Conservation (phyloP, 495 filamentous ascomycete genomes). For the Penicillium paxilli region DNA sequence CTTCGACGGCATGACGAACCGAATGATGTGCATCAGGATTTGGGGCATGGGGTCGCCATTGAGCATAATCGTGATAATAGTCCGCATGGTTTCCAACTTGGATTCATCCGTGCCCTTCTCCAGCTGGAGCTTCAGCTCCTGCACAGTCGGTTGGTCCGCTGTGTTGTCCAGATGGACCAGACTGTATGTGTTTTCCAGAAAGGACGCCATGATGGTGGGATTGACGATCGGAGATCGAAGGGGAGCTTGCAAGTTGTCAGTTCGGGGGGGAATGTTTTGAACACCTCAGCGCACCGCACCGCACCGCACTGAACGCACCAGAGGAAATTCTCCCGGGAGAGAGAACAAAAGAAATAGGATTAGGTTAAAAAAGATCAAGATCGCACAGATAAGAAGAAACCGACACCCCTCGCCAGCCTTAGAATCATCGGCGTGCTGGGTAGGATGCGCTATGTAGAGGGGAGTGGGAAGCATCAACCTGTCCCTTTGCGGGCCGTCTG, state of each 20-base stretch:
- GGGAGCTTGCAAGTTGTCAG: slow-evolving; percentile 43
- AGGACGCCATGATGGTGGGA: slow-evolving; percentile 79
- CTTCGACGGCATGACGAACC: slow-evolving; percentile 98
- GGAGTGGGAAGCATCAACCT: slow-evolving; percentile 37
- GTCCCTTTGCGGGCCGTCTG: slow-evolving; percentile 50
- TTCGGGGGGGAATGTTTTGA: slow-evolving; percentile 40
- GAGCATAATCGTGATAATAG: slow-evolving; percentile 93
- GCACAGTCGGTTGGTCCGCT: slow-evolving; percentile 83
- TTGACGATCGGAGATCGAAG: slow-evolving; percentile 24
- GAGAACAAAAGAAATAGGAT: slow-evolving; percentile 9
- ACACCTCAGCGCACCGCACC: slow-evolving; percentile 24
- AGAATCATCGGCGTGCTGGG: slow-evolving; percentile 39
- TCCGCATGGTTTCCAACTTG: slow-evolving; percentile 98
- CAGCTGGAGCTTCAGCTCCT: slow-evolving; percentile 89
- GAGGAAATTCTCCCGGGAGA: slow-evolving; percentile 25
- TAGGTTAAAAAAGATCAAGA: slow-evolving; percentile 18
- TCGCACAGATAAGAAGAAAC: slow-evolving; percentile 34
- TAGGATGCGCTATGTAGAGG: slow-evolving; percentile 29
- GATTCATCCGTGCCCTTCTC: slow-evolving; percentile 97
- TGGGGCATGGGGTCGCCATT: slow-evolving; percentile 96
- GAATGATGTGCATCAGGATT: slow-evolving; percentile 98
- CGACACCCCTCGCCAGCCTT: slow-evolving; percentile 45
- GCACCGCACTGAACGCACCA: slow-evolving; percentile 31
- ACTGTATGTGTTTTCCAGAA: slow-evolving; percentile 91
- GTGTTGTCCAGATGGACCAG: slow-evolving; percentile 94